A percentile compares a stretch with the other conserved stretches of the same genome.
Evolutionary conservation across 306 rosid species (phyloP).

Genomic region (Citrullus mucosospermus): DNA sequence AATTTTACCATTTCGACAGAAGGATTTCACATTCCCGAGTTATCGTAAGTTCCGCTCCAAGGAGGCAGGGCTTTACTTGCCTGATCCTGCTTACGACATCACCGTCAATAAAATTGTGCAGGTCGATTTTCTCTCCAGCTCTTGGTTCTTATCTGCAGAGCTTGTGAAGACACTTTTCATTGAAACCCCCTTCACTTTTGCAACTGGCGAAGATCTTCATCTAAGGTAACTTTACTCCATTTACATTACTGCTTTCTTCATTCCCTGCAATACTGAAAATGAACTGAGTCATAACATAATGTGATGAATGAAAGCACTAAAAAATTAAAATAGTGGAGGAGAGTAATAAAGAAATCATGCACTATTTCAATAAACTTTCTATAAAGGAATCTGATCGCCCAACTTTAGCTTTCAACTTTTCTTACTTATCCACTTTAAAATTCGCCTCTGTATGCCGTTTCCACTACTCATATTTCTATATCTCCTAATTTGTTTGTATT

Average conservation of each 20-base stretch:
- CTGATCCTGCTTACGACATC: constrained; percentile 95
- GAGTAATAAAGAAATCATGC: background rate
- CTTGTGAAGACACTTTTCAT: constrained; percentile 68
- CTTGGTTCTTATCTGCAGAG: constrained; percentile 85
- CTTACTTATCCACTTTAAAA: background rate
- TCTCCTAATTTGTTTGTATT: constrained; percentile 5
- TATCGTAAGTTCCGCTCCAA: constrained; percentile 82
- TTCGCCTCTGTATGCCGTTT: background rate
- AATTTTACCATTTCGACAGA: constrained; percentile 83
- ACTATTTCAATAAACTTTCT: background rate
- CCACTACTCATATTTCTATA: constrained; percentile 11
- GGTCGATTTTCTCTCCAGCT: constrained; percentile 95
- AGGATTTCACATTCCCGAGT: constrained; percentile 85
- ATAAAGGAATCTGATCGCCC: background rate
- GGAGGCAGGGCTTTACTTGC: constrained; percentile 90
- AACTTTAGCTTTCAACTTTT: background rate
- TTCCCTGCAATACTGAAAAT: background rate
- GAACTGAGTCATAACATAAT: background rate
- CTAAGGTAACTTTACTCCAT: constrained; percentile 38
- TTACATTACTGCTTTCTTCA: background rate
- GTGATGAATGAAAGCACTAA: background rate
- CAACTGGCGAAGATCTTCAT: constrained; percentile 96
- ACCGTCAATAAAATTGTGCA: constrained; percentile 73
- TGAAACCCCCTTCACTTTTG: constrained; percentile 83
- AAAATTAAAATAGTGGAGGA: background rate